A percentile compares a stretch with the other conserved stretches of the same genome.
Conservation (phyloP, 2,329 filamentous ascomycete genomes). For the Mycosphaerella arachidis region DNA sequence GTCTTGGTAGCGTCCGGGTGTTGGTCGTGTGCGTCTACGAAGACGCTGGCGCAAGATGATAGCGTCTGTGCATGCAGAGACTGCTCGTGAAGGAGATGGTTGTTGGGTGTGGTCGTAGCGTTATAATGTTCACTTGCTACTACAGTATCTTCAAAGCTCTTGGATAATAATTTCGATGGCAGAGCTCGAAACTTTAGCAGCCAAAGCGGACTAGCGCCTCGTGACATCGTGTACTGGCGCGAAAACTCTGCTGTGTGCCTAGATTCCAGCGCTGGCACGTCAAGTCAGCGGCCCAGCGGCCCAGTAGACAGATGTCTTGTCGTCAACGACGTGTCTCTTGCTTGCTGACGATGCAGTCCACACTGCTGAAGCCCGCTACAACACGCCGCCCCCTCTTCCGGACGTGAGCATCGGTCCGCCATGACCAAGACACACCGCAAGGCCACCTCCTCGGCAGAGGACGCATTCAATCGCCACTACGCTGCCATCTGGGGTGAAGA, state of each 20-base stretch:
- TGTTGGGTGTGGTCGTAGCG: not conserved
- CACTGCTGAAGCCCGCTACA: not conserved
- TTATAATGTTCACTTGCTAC: not conserved
- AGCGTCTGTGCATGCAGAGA: not conserved
- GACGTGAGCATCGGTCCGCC: not conserved
- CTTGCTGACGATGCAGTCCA: not conserved
- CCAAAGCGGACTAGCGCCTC: not conserved
- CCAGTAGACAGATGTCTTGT: too few species aligned
- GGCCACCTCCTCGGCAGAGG: slow-evolving; percentile 20
- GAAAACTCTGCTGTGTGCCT: not conserved
- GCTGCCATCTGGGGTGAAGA: slow-evolving; percentile 26
- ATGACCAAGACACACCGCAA: slow-evolving; percentile 28
- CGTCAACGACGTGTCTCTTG: not conserved
- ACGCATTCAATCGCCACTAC: slow-evolving; percentile 31
- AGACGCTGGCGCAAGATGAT: not conserved
- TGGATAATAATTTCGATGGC: not conserved
- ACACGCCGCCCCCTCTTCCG: not conserved
- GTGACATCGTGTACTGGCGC: not conserved
- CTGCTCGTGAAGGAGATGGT: not conserved
- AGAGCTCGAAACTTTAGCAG: not conserved
- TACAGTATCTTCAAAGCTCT: not conserved
- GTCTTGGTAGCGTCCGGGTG: not conserved
- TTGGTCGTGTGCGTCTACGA: not conserved
- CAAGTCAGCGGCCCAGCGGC: not conserved
- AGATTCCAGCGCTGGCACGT: not conserved